phyloP scores from a whole-genome alignment of 805 yeast genomes.

The Ogataea pignaliae region DNA sequence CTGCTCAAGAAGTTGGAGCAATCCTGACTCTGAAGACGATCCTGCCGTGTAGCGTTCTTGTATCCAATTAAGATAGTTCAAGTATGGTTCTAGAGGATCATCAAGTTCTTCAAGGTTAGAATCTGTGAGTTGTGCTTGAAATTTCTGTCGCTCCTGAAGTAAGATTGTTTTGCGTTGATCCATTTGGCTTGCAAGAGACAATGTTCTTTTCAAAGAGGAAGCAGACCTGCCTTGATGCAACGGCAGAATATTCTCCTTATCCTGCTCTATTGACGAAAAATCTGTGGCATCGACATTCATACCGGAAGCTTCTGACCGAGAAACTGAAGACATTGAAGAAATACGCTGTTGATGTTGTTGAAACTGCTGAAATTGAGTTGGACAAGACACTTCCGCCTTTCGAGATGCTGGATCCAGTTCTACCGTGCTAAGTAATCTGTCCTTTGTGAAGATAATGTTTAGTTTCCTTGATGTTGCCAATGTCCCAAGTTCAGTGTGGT shows the following conservation, averaged over 20 bases:
- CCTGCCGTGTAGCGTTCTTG: conserved; percentile 60
- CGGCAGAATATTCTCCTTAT: conserved; percentile 77
- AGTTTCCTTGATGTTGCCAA: too few species aligned
- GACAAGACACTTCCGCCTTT: not conserved
- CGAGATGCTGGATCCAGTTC: too few species aligned
- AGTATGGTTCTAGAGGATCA: conserved; percentile 75
- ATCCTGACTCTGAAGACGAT: conserved; percentile 55
- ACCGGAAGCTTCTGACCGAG: not conserved
- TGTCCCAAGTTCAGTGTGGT: too few species aligned
- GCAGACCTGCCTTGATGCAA: conserved; percentile 67
- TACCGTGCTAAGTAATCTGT: not conserved
- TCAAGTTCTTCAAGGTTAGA: conserved; percentile 54
- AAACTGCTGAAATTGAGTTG: not conserved
- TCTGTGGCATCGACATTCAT: conserved; percentile 11
- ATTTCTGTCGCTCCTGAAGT: conserved; percentile 35
- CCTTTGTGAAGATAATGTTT: not conserved
- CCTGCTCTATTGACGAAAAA: conserved; percentile 43
- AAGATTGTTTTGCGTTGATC: conserved; percentile 10
- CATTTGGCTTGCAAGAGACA: conserved; percentile 23
- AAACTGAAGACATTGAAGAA: not conserved
- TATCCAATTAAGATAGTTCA: conserved; percentile 77
- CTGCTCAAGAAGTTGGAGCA: conserved; percentile 60
- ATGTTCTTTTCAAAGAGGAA: conserved; percentile 42
- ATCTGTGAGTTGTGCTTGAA: conserved; percentile 46
- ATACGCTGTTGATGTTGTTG: not conserved